phyloP scores from a whole-genome alignment of 2,329 filamentous ascomycete species.

The Trichophyton simii region DNA sequence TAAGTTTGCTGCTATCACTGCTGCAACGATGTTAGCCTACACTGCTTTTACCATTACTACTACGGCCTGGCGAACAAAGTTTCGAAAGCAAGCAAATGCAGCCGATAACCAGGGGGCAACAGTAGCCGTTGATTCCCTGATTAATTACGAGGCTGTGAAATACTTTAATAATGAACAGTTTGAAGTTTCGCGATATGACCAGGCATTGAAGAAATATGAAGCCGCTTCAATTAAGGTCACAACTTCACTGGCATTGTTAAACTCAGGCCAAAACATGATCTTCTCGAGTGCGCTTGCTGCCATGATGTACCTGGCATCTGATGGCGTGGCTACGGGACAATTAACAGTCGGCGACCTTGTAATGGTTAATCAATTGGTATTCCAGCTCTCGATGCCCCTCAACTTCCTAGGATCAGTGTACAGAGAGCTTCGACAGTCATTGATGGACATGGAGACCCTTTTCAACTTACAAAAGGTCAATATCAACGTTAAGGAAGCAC shows the following conservation, averaged over 20 bases:
- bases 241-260: constrained; percentile 83
- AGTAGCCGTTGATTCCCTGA: constrained; percentile 87
- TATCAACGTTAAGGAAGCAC: constrained; percentile 65
- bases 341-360: constrained; percentile 92
- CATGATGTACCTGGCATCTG: constrained; percentile 96
- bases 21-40: constrained; percentile 82
- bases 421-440: constrained; percentile 81
- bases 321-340: constrained; percentile 68
- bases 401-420: constrained; percentile 99
- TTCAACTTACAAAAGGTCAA: constrained; percentile 98
- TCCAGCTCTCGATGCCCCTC: constrained; percentile 89
- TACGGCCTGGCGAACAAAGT: constrained; percentile 94
- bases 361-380: constrained; percentile 98
- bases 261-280: constrained; percentile 92
- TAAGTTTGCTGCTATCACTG: constrained; percentile 84
- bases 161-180: constrained; percentile 99
- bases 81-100: constrained; percentile 85
- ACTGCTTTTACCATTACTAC: constrained; percentile 95
- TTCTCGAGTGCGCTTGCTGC: constrained; percentile 85
- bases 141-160: constrained; percentile 98
- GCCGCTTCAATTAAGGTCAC: constrained; percentile 93
- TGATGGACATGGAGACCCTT: constrained; percentile 96
- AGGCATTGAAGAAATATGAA: constrained; percentile 74
- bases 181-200: constrained; percentile 81
- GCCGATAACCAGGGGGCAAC: constrained; percentile 94